Evolutionary conservation across 148 eudicot species (phyloP), one percentile per base, ranked within the genome.

Genomic region (Oxyria digyna): DNA sequence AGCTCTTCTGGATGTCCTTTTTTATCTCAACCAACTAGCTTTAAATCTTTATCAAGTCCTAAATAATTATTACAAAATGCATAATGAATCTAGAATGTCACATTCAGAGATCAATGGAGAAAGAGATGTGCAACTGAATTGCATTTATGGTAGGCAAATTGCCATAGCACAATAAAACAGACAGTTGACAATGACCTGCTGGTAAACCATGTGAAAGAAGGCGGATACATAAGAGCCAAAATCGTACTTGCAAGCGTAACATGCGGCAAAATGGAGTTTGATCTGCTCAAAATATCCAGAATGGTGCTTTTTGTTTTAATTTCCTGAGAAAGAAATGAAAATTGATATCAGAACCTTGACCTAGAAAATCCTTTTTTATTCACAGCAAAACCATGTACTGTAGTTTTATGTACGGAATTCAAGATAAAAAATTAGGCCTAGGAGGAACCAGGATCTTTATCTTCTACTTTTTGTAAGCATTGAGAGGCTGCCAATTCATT

Each of bases 151-250:
- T 59, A 29, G 23, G 63, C 63, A 24, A 12, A 14, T 29, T 27
- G 38, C 38, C 37, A 59, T 59, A 27, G 38, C 65, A 27, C 18
- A 59, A 59, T 29, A 59, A 59, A 59, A 59, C 3, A 59, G 38
- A 27, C 18, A 17, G 35, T 59, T 15, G 65, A 26, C 9, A 9
- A 49, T 67, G 27, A 93, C 98, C 96, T 93, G 96, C 72, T 93
- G 55, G 98, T 89, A 74, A 93, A 93, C 98, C 98, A 93, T 63
- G 91, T 85, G 80, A 93, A 93, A 65, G 98, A 89, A 79, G 98
- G 88, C 7, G 96, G 98, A 83, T 89, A 88, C 14, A 84, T 67
- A 79, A 93, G 91, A 73, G 98, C 98, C 85, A 93, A 74, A 71
- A 87, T 70, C 41, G 95, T 93, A 75, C 86, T 93, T 64, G 88